Conservation (phyloP, 1,284 basidiomycete species). For the Hymenochaete sp. region DNA sequence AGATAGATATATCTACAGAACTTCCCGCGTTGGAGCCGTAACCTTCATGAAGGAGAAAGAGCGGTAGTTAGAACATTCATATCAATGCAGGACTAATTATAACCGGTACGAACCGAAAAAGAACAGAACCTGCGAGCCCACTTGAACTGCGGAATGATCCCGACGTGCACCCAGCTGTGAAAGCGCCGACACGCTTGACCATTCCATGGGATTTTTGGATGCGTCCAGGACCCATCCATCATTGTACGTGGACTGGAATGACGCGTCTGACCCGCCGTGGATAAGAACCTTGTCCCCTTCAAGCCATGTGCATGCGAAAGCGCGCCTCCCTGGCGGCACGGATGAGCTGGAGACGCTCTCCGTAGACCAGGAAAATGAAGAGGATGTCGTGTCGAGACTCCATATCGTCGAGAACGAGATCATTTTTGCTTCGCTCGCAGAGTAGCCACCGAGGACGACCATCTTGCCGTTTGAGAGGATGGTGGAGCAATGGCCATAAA, state of each 20-base stretch:
- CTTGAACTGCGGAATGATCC: conserved; percentile 64
- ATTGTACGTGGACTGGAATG: conserved; percentile 43
- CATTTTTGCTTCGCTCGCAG: conserved; percentile 38
- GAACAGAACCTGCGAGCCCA: conserved; percentile 58
- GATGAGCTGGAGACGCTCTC: conserved; percentile 32
- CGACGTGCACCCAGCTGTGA: conserved; percentile 50
- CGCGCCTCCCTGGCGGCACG: conserved; percentile 55
- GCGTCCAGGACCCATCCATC: conserved; percentile 76
- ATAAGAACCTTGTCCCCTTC: conserved; percentile 54
- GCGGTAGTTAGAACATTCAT: neutral
- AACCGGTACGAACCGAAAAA: conserved; percentile 58
- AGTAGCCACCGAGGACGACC: conserved; percentile 71
- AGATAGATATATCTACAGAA: conserved; percentile 44
- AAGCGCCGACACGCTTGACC: conserved; percentile 46
- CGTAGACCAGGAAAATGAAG: conserved; percentile 42
- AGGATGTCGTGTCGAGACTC: conserved; percentile 50
- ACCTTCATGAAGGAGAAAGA: conserved; percentile 34
- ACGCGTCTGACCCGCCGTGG: conserved; percentile 67
- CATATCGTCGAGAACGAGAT: conserved; percentile 54
- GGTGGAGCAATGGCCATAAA: conserved; percentile 65
- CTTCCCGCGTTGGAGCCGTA: conserved; percentile 46
- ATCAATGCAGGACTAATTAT: conserved; percentile 7
- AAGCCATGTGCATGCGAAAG: conserved; percentile 53
- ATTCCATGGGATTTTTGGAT: conserved; percentile 42
- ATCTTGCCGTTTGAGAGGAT: conserved; percentile 59